These are phyloP conservation scores for Phytophthora citricola DNA, from an alignment of 352 stramenopile genomes.

Conservation along the genomic window DNA sequence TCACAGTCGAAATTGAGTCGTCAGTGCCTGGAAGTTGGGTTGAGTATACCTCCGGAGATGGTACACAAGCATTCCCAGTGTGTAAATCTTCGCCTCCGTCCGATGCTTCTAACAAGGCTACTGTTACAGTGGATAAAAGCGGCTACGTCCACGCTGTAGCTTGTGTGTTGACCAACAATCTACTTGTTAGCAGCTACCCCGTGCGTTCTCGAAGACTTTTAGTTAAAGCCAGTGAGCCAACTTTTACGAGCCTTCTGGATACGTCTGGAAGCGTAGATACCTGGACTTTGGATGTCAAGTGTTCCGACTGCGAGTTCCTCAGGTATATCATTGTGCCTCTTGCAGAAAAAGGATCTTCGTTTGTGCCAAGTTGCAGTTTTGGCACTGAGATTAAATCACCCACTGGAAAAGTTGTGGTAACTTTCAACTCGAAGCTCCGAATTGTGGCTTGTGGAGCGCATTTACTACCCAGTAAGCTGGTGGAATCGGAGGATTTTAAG, in stretches of 20 bases:
- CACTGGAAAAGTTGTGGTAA: slow-evolving; percentile 27
- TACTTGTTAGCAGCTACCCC: slow-evolving; percentile 57
- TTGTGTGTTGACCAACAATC: slow-evolving; percentile 41
- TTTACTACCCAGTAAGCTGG: slow-evolving; percentile 44
- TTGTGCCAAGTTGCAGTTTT: slow-evolving; percentile 54
- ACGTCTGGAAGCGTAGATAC: slow-evolving; percentile 37
- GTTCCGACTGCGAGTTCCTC: slow-evolving; percentile 54
- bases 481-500: slow-evolving; percentile 24
- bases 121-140: slow-evolving; percentile 34
- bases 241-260: slow-evolving; percentile 41
- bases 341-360: neutral
- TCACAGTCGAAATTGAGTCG: slow-evolving; percentile 45
- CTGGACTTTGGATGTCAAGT: slow-evolving; percentile 48
- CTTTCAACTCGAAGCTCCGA: slow-evolving; percentile 49
- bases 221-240: slow-evolving; percentile 50
- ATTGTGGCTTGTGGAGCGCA: slow-evolving; percentile 49
- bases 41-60: slow-evolving; percentile 50
- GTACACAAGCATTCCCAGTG: slow-evolving; percentile 61
- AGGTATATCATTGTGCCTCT: slow-evolving; percentile 44
- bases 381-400: slow-evolving; percentile 26
- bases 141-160: slow-evolving; percentile 67
- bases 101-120: slow-evolving; percentile 14
- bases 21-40: slow-evolving; percentile 58
- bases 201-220: slow-evolving; percentile 49
- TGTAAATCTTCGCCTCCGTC: slow-evolving; percentile 26